Evolutionary conservation across 352 stramenopile species (phyloP), one percentile per base, ranked within the genome.

Genomic region (Phytophthora agathidicida): DNA sequence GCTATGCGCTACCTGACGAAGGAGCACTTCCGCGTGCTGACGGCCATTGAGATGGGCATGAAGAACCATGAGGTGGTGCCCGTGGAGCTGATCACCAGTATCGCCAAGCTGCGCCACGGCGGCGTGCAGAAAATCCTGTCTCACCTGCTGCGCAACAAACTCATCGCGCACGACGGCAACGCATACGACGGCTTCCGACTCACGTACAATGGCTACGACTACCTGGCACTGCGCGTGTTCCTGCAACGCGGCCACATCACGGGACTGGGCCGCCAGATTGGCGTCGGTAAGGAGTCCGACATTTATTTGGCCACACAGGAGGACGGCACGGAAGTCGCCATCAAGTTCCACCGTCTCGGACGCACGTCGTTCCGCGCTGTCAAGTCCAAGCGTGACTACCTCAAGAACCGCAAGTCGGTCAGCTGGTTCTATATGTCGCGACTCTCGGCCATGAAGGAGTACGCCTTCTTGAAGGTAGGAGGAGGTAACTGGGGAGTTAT

Each of bases 301-400:
- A 98, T 99, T 51, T 99, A 98, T 71, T 64, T 99, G 36, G 96
- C 94, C 19, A 91, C 81, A 5, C 85, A 94, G 53, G 83, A 93
- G 14, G 91, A 98, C 60, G 97, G 97, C 53, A 97, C 97, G 11
- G 93, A 99, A 65, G 74, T 99, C 19, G 96, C 98, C 5, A 96
- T 99, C 45, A 99, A 99, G 76, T 97, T 99, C 68, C 98, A 99
- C 80, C 94, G 98, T n/a, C 86, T 99, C 10, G 98, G 98, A 38
- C 84, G 98, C 55, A 99, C 97, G 24, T 98, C 91, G 19, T 99
- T 99, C 80, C 91, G 96, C 16, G 96, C 96, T 19, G 96, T 99
- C 42, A 97, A 97, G 55, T 80, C 86, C 43, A 99, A 99, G 83
- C 95, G 98, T 56, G 98, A 99, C 71, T 99, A 99, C 73, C 86